Evolutionary conservation across 768 basidiomycete species (phyloP).

Genomic region (Amanita jacksonii): DNA sequence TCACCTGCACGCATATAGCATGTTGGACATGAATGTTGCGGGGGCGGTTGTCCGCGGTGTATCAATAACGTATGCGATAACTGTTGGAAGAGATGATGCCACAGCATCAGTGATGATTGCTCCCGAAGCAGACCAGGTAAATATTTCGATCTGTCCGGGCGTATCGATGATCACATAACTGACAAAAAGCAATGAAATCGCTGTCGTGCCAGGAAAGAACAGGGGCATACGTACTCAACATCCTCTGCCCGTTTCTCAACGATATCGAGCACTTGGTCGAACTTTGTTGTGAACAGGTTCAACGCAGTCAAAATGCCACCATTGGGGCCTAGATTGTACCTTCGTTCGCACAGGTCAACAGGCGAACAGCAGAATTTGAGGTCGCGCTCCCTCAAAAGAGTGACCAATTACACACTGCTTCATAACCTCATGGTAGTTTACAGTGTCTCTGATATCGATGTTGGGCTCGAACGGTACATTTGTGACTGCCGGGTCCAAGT

Average conservation of each 20-base stretch:
- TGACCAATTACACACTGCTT: slow-evolving; percentile 72
- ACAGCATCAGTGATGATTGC: slow-evolving; percentile 98
- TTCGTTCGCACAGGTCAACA: slow-evolving; percentile 20
- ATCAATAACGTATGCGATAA: slow-evolving; percentile 95
- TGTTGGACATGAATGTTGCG: slow-evolving; percentile 99
- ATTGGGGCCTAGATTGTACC: slow-evolving; percentile 97
- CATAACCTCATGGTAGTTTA: slow-evolving; percentile 98
- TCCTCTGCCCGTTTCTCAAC: slow-evolving; percentile 85
- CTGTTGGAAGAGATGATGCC: slow-evolving; percentile 86
- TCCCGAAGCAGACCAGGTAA: slow-evolving; percentile 99
- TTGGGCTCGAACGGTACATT: slow-evolving; percentile 91
- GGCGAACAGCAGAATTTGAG: not conserved
- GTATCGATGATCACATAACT: slow-evolving; percentile 96
- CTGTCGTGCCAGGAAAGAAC: not conserved
- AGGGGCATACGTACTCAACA: slow-evolving; percentile 59
- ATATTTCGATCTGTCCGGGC: slow-evolving; percentile 98
- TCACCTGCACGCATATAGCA: slow-evolving; percentile 97
- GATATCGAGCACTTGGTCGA: slow-evolving; percentile 88
- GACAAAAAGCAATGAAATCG: slow-evolving; percentile 7
- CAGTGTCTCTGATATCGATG: slow-evolving; percentile 96
- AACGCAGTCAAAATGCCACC: slow-evolving; percentile 96
- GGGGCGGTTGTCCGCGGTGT: slow-evolving; percentile 91
- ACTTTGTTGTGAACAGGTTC: slow-evolving; percentile 97
- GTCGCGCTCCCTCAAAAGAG: slow-evolving; percentile 13
- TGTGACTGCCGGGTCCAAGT: slow-evolving; percentile 93